These are phyloP conservation scores for Rosa lucieae DNA, from an alignment of 306 rosid species.

Conservation along the genomic window DNA sequence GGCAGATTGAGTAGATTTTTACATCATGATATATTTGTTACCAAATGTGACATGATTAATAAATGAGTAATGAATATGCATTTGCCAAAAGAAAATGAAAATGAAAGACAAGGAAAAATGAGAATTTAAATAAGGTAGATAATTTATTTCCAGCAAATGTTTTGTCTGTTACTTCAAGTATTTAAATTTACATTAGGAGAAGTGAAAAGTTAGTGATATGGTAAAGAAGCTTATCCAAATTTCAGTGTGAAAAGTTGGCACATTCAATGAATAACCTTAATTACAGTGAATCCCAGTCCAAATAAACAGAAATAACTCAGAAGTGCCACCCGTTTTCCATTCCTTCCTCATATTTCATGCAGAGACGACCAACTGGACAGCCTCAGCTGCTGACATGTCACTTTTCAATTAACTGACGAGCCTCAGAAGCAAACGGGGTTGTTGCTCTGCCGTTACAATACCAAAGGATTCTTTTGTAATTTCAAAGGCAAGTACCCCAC, in stretches of 20 bases:
- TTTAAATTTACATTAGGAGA: background rate
- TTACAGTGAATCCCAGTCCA: background rate
- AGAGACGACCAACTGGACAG: constrained; percentile 6
- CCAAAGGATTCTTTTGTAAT: constrained; percentile 13
- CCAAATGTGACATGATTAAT: background rate
- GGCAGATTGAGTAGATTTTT: background rate
- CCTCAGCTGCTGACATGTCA: constrained; percentile 10
- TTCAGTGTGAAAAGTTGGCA: background rate
- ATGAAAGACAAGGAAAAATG: background rate
- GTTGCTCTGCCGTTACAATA: background rate
- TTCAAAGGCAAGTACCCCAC: background rate
- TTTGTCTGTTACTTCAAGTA: background rate
- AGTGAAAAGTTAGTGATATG: background rate
- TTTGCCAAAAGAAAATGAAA: constrained; percentile 1
- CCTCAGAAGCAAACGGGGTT: background rate
- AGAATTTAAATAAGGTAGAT: background rate
- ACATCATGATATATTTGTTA: background rate
- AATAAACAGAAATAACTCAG: background rate
- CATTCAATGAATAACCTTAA: background rate
- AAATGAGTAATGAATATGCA: background rate
- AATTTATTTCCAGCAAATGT: background rate
- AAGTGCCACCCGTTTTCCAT: background rate
- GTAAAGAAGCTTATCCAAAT: background rate
- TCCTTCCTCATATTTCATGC: constrained; percentile 1
- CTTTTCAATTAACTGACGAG: background rate